Evolutionary conservation across 2,329 filamentous ascomycete genomes (phyloP).

Genomic region (Xylaria sp.): DNA sequence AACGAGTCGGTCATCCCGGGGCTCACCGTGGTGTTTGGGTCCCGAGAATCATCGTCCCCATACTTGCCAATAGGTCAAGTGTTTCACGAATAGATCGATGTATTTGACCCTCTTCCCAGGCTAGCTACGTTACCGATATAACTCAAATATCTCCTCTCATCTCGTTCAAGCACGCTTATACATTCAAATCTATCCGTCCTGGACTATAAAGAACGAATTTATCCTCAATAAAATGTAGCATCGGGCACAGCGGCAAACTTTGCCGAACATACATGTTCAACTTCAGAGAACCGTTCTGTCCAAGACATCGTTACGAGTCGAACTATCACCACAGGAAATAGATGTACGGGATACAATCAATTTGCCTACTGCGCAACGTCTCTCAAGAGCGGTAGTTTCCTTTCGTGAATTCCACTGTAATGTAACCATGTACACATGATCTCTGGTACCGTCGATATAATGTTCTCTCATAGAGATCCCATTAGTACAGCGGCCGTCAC

Average conservation of each 20-base stretch:
- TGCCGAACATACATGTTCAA: background rate
- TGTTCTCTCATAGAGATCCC: background rate
- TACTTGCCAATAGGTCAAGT: background rate
- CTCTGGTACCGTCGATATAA: background rate
- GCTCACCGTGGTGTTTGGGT: background rate
- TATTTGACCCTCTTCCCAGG: background rate
- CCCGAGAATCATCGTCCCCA: background rate
- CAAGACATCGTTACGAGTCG: background rate
- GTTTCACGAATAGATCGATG: background rate
- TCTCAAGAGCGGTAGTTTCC: background rate
- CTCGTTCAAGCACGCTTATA: background rate
- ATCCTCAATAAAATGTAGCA: background rate
- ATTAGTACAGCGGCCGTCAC: slow-evolving; percentile 1
- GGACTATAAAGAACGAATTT: background rate
- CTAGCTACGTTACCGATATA: background rate
- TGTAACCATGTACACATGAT: background rate
- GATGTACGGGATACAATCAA: background rate
- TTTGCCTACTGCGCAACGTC: background rate
- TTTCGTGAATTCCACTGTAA: background rate
- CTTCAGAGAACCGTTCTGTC: background rate
- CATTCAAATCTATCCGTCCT: background rate
- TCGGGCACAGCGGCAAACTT: background rate
- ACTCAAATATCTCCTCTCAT: background rate
- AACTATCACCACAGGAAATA: background rate
- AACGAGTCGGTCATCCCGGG: background rate